Evolutionary conservation across 1,139 yeast species (phyloP).

Genomic region (Candida pseudoviswanathii): DNA sequence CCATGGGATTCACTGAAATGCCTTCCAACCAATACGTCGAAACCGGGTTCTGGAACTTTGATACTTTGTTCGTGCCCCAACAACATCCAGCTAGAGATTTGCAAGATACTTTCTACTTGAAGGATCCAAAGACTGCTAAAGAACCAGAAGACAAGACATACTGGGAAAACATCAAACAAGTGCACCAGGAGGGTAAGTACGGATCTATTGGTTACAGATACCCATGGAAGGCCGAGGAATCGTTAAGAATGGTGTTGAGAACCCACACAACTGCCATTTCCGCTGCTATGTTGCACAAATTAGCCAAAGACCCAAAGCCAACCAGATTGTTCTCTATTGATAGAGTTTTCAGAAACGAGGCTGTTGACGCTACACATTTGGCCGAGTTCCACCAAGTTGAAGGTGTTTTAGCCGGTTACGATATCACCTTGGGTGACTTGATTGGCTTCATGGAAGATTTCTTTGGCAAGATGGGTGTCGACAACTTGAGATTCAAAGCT

Average conservation of each 20-base stretch:
- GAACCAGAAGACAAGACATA: slow-evolving; percentile 79
- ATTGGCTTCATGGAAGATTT: slow-evolving; percentile 98
- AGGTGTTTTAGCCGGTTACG: slow-evolving; percentile 97
- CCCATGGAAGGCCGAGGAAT: slow-evolving; percentile 93
- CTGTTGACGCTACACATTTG: slow-evolving; percentile 99
- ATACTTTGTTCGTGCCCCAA: slow-evolving; percentile 94
- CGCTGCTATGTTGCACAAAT: slow-evolving; percentile 79
- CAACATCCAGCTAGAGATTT: slow-evolving; percentile 99
- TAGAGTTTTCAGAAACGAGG: slow-evolving; percentile 98
- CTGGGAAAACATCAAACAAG: slow-evolving; percentile 76
- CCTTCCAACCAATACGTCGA: slow-evolving; percentile 98
- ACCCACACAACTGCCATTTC: slow-evolving; percentile 98
- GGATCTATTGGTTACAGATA: slow-evolving; percentile 98
- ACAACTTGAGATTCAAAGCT: slow-evolving; percentile 93
- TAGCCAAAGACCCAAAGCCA: slow-evolving; percentile 90
- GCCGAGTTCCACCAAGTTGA: slow-evolving; percentile 99
- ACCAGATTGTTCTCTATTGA: slow-evolving; percentile 93
- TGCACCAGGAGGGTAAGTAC: slow-evolving; percentile 86
- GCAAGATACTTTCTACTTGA: slow-evolving; percentile 96
- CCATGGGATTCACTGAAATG: slow-evolving; percentile 98
- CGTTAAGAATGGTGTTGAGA: slow-evolving; percentile 88
- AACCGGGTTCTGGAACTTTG: slow-evolving; percentile 98
- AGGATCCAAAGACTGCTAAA: slow-evolving; percentile 82
- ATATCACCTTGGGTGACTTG: slow-evolving; percentile 91
- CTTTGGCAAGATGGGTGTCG: slow-evolving; percentile 96